Evolutionary conservation across 2,329 filamentous ascomycete species (phyloP).

Genomic region (Raffaelea deltoideospora): DNA sequence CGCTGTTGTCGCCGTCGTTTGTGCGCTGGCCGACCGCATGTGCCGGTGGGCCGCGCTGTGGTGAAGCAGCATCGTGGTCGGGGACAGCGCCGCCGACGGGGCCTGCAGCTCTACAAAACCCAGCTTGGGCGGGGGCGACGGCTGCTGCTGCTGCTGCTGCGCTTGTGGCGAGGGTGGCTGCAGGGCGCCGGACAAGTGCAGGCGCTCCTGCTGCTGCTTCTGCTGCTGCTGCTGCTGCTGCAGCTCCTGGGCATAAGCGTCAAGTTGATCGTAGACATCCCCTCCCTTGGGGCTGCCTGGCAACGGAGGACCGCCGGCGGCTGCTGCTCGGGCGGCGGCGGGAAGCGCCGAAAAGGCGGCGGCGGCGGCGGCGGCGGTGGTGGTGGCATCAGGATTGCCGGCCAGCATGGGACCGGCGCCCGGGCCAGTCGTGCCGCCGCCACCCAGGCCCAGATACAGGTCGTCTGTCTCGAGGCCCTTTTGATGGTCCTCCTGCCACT

Average conservation of each 20-base stretch:
- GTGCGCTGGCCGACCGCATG: slow-evolving; percentile 4
- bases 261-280: no score
- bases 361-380: neutral
- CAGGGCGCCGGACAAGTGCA: no score
- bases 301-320: no score
- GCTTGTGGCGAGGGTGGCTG: neutral
- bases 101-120: neutral
- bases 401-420: neutral
- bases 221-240: neutral
- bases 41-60: slow-evolving; percentile 2
- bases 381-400: neutral
- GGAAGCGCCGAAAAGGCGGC: no score
- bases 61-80: no score
- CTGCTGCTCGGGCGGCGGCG: no score
- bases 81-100: neutral
- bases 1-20: slow-evolving; percentile 1
- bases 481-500: no score
- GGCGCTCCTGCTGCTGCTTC: neutral
- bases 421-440: neutral
- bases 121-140: neutral
- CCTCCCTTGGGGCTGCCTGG: no score
- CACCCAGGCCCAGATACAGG: slow-evolving; percentile 19
- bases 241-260: neutral
- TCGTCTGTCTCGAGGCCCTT: slow-evolving; percentile 13
- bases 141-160: neutral